Percentiles rank a stretch among this genome's conserved stretches.
Conservation (phyloP, 129 eudicot genomes). For the Tagetes erecta region DNA sequence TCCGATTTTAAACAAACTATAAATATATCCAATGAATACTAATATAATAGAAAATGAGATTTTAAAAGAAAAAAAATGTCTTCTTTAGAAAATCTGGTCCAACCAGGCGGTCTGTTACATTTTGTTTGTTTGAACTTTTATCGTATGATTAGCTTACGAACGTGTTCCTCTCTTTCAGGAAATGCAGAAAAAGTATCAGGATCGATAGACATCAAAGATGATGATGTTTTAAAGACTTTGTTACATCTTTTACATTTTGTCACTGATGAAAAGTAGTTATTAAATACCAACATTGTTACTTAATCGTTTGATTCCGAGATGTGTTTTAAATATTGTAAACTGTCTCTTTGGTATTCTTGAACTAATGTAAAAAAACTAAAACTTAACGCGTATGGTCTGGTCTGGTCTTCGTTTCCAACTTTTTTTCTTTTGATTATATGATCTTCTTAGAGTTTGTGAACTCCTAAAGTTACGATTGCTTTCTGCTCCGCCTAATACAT, state of each 20-base stretch:
- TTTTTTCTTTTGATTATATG: not conserved
- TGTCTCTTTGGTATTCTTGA: not conserved
- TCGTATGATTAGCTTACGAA: not conserved
- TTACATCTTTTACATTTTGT: not conserved
- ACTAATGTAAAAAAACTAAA: not conserved
- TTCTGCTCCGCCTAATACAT: too few species aligned
- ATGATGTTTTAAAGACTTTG: not conserved
- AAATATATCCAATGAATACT: too few species aligned
- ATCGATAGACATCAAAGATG: not conserved
- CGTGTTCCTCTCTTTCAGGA: slow-evolving; percentile 17
- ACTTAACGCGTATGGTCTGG: not conserved
- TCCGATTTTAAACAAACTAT: too few species aligned
- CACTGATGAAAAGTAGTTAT: not conserved
- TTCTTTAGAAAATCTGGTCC: too few species aligned
- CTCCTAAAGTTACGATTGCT: too few species aligned
- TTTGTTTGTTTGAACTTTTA: not conserved
- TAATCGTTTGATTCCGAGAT: not conserved
- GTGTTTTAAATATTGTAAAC: not conserved
- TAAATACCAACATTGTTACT: not conserved
- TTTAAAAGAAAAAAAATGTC: too few species aligned
- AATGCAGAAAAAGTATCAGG: not conserved
- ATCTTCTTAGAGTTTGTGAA: too few species aligned
- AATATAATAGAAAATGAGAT: too few species aligned
- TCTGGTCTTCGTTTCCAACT: not conserved
- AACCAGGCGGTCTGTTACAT: not conserved